Evolutionary conservation across 2,329 filamentous ascomycete species (phyloP), one percentile per base, ranked within the genome.

Genomic region (Capronia americana): DNA sequence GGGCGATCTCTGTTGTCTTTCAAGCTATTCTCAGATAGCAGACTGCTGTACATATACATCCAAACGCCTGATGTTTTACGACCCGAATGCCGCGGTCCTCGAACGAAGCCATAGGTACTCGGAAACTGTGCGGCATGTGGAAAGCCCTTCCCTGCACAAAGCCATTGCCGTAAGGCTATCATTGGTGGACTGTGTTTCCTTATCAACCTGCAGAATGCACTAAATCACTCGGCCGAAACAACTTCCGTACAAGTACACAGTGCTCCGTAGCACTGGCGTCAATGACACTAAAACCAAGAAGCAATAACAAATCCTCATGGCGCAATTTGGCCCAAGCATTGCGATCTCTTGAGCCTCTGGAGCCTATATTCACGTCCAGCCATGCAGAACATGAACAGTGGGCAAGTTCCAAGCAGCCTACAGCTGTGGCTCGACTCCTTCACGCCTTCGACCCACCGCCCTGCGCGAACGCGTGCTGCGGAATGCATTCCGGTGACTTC

Each of bases 341-440:
- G 61, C 67, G 59, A 66, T 30, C 57, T 32, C 44, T 17, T 20
- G 32, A 12, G 30, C 28, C 32, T 51, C 32, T n/a, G 7, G n/a
- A 28, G 50, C 41, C 7, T 59, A 41, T 14, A 55, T 26, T 54
- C 23, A 64, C 32, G 17, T 38, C 48, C 32, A 48, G 17, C 24
- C n/a, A 64, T 61, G 44, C 56, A 61, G 44, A 32, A 44, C 51
- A 38, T 48, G 3, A 34, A 26, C 28, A 50, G 58, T 20, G 34
- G 54, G 20, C 57, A 24, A 57, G 53, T 54, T 58, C 32, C 63
- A 7, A 26, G 44, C 20, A 62, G 62, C 46, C 54, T 68, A 28
- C 63, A 53, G 41, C 63, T 63, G 17, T 68, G 66, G 66, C 44
- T 65, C 23, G 63, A 68, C 53, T 65, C 48, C 26, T 34, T 63